phyloP scores from a whole-genome alignment of 2,329 filamentous ascomycete species.

The Aspergillus sp. region DNA sequence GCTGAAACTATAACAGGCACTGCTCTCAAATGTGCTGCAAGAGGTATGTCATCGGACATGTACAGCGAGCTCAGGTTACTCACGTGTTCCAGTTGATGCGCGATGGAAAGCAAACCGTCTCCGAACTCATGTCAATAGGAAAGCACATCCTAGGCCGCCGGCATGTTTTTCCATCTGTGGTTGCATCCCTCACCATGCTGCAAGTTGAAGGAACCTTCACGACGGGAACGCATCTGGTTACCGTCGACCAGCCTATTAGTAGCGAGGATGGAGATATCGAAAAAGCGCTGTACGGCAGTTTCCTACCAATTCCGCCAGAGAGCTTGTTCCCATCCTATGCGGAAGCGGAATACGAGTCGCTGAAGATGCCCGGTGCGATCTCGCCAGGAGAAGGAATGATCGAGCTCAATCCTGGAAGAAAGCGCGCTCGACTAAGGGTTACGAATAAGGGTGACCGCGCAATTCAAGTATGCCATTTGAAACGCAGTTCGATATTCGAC shows the following conservation, averaged over 20 bases:
- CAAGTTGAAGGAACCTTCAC: slow-evolving; percentile 95
- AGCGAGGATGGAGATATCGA: slow-evolving; percentile 82
- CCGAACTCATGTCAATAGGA: slow-evolving; percentile 89
- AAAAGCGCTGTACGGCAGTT: slow-evolving; percentile 87
- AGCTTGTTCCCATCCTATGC: slow-evolving; percentile 67
- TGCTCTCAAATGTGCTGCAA: not conserved
- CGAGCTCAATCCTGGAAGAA: slow-evolving; percentile 70
- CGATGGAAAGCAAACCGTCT: slow-evolving; percentile 89
- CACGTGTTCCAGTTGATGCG: slow-evolving; percentile 68
- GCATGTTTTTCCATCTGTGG: slow-evolving; percentile 83
- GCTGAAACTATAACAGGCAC: not conserved
- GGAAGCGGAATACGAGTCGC: slow-evolving; percentile 61
- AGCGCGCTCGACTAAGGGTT: slow-evolving; percentile 71
- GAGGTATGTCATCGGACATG: not conserved
- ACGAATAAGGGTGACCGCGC: slow-evolving; percentile 86
- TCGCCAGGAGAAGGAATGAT: slow-evolving; percentile 69
- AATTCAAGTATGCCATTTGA: slow-evolving; percentile 50
- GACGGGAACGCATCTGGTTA: slow-evolving; percentile 88
- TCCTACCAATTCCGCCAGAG: slow-evolving; percentile 73
- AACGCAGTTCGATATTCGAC: too few relatives aligned
- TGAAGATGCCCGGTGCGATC: slow-evolving; percentile 75
- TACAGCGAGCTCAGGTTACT: too few relatives aligned
- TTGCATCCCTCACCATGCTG: slow-evolving; percentile 74
- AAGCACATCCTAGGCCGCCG: slow-evolving; percentile 90
- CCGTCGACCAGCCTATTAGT: slow-evolving; percentile 85